These are phyloP conservation scores for Populus ilicifolia DNA, from an alignment of 345 rosid genomes.

Conservation along the genomic window DNA sequence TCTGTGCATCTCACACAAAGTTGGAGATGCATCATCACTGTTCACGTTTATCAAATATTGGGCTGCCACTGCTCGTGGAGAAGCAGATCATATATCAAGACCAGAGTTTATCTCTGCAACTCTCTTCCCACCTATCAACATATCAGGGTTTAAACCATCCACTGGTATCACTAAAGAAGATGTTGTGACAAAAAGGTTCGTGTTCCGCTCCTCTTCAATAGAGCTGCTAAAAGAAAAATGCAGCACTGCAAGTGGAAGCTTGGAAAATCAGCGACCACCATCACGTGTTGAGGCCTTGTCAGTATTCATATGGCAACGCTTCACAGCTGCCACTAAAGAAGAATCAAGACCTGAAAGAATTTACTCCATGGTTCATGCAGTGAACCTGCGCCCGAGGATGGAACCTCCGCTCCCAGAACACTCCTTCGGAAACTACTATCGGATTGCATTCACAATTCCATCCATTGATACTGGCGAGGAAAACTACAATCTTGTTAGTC, in stretches of 20 bases:
- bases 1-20: constrained; percentile 35
- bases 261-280: constrained; percentile 1
- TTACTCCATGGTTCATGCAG: constrained; percentile 30
- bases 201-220: constrained; percentile 6
- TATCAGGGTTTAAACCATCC: constrained; percentile 13
- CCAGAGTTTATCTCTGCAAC: constrained; percentile 13
- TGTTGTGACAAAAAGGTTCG: constrained; percentile 9
- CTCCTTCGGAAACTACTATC: constrained; percentile 36
- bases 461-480: neutral
- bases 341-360: constrained; percentile 10
- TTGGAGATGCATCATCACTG: constrained; percentile 39
- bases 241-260: neutral
- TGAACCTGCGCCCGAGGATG: constrained; percentile 36
- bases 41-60: constrained; percentile 33
- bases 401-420: constrained; percentile 27
- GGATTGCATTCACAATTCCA: constrained; percentile 17
- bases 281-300: constrained; percentile 44
- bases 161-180: constrained; percentile 5
- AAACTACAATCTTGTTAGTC: neutral
- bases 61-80: constrained; percentile 27
- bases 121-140: constrained; percentile 17
- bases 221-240: constrained; percentile 5
- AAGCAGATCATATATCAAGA: neutral
- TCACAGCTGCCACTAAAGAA: constrained; percentile 25
- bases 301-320: constrained; percentile 41